Conservation (phyloP, 768 basidiomycete species). For the Amanita inopinata region DNA sequence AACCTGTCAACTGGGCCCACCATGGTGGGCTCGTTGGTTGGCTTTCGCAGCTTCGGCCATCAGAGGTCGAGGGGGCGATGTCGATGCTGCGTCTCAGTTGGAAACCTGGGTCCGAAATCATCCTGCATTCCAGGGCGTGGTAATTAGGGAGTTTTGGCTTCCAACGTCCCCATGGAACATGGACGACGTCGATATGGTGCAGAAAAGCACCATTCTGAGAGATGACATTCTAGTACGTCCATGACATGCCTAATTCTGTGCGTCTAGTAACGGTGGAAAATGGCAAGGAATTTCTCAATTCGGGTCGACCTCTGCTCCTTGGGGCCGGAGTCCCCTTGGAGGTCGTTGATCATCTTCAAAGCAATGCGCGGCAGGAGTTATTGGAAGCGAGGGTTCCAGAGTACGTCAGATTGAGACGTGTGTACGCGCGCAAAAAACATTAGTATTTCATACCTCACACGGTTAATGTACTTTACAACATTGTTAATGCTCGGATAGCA, state of each 20-base stretch:
- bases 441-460: background rate
- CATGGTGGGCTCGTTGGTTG: conserved; percentile 61
- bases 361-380: conserved; percentile 42
- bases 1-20: conserved; percentile 32
- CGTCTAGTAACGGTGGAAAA: background rate
- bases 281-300: conserved; percentile 50
- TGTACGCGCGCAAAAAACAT: conserved; percentile 46
- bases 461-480: background rate
- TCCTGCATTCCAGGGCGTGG: conserved; percentile 48
- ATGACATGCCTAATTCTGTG: background rate
- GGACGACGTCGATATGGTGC: conserved; percentile 26
- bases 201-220: conserved; percentile 35
- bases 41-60: conserved; percentile 44
- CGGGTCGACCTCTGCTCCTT: conserved; percentile 59
- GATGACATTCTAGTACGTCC: conserved; percentile 48
- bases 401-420: conserved; percentile 48
- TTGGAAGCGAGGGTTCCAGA: conserved; percentile 32
- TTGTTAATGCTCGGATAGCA: too few species aligned
- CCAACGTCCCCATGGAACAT: conserved; percentile 48
- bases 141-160: conserved; percentile 51
- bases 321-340: conserved; percentile 47
- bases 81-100: conserved; percentile 51
- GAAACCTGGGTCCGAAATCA: conserved; percentile 45
- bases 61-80: conserved; percentile 45
- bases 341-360: conserved; percentile 44